Percentiles rank a stretch among this genome's conserved stretches.
Conservation (phyloP, 371 early-diverging fungal genomes). For the Mucor plumbeus region DNA sequence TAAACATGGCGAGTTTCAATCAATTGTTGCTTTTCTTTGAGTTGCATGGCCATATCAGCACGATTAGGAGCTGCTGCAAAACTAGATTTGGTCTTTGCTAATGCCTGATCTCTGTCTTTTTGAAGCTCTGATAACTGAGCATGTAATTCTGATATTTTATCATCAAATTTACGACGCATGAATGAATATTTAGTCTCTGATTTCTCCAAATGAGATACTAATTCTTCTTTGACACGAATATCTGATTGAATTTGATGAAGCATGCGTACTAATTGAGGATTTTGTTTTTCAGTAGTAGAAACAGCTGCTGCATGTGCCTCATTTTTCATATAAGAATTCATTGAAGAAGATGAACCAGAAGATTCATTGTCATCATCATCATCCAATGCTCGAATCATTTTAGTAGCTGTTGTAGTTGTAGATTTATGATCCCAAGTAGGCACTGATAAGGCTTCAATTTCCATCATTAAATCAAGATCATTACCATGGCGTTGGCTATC, state of each 20-base stretch:
- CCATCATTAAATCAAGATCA: conserved; percentile 37
- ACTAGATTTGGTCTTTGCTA: conserved; percentile 49
- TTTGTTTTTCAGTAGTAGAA: conserved; percentile 20
- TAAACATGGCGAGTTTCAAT: conserved; percentile 58
- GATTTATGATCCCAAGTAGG: conserved; percentile 46
- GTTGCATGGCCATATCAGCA: conserved; percentile 30
- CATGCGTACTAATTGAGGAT: conserved; percentile 54
- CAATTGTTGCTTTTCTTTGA: conserved; percentile 50
- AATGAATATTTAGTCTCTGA: conserved; percentile 61
- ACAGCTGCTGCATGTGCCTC: background rate
- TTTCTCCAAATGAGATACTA: conserved; percentile 63
- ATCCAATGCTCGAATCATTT: background rate
- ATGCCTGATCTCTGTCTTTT: conserved; percentile 70
- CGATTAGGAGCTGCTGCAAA: conserved; percentile 30
- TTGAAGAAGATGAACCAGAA: conserved; percentile 13
- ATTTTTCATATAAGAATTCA: background rate
- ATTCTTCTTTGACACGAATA: conserved; percentile 71
- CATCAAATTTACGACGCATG: conserved; percentile 76
- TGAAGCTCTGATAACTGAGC: conserved; percentile 62
- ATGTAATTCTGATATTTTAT: conserved; percentile 66
- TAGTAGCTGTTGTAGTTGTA: conserved; percentile 8
- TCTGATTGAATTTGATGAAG: conserved; percentile 76
- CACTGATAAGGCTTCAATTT: conserved; percentile 45
- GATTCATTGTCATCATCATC: conserved; percentile 15
- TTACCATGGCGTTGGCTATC: conserved; percentile 10